These are phyloP conservation scores for Penicillium cataractarum DNA, from an alignment of 495 filamentous ascomycete species.

Conservation along the genomic window DNA sequence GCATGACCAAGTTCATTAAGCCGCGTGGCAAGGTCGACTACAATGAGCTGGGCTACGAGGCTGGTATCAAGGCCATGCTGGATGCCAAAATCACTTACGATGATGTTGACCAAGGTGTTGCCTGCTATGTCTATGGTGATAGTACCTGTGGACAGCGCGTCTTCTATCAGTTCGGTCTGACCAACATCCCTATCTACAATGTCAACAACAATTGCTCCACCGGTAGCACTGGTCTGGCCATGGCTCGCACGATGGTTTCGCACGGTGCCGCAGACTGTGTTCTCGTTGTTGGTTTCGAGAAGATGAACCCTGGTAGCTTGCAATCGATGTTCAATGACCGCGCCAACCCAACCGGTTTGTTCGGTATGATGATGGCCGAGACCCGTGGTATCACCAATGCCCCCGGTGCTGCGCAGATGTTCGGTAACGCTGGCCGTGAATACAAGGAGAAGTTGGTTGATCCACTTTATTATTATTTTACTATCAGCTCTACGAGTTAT, in stretches of 20 bases:
- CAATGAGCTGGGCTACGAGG: constrained; percentile 85
- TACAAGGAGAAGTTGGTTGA: constrained; percentile 86
- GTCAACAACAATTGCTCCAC: constrained; percentile 99
- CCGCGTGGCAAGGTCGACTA: constrained; percentile 78
- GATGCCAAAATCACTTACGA: constrained; percentile 97
- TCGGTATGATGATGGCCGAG: constrained; percentile 75
- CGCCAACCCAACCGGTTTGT: constrained; percentile 71
- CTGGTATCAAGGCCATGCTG: constrained; percentile 91
- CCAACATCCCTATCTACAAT: constrained; percentile 92
- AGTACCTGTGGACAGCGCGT: constrained; percentile 94
- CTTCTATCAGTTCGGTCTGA: constrained; percentile 99
- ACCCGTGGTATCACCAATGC: constrained; percentile 79
- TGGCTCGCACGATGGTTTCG: constrained; percentile 80
- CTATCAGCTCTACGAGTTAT: too few species aligned
- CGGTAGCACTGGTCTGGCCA: constrained; percentile 81
- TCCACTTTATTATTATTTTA: too few species aligned
- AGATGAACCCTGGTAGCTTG: constrained; percentile 92
- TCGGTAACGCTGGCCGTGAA: constrained; percentile 91
- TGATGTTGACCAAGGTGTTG: constrained; percentile 93
- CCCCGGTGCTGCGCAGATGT: constrained; percentile 88
- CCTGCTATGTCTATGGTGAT: constrained; percentile 97
- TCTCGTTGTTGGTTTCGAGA: constrained; percentile 93
- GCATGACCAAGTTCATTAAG: constrained; percentile 99
- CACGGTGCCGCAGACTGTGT: constrained; percentile 83
- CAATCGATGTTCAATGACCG: constrained; percentile 80